These are phyloP conservation scores for Aspergillus puulaauensis DNA, from an alignment of 2,329 filamentous ascomycete species.

Conservation along the genomic window DNA sequence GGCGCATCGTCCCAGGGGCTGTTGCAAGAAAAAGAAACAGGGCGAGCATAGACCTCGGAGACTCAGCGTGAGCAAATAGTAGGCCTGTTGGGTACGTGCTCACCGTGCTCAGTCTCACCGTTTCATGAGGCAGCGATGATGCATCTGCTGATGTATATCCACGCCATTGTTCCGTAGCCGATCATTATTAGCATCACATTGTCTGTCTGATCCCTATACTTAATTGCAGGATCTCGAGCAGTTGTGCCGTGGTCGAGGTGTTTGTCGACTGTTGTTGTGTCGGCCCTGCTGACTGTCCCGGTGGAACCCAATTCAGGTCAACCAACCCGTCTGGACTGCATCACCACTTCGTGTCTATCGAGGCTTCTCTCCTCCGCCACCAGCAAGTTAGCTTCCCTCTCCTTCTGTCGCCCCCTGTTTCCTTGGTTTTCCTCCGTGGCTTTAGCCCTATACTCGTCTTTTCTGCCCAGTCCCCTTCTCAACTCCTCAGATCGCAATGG, in stretches of 20 bases:
- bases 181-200: neutral
- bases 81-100: neutral
- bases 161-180: neutral
- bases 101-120: neutral
- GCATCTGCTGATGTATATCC: neutral
- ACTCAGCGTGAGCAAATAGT: neutral
- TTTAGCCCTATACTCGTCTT: neutral
- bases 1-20: neutral
- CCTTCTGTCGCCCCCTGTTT: neutral
- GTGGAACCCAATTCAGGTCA: constrained; percentile 3
- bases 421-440: neutral
- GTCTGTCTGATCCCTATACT: neutral
- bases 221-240: neutral
- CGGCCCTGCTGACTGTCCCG: constrained; percentile 8
- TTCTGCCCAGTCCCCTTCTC: neutral
- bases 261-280: neutral
- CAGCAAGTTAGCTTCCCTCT: neutral
- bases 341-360: constrained; percentile 6
- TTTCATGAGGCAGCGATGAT: neutral
- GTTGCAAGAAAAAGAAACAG: neutral
- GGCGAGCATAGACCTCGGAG: neutral
- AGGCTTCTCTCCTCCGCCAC: constrained; percentile 9
- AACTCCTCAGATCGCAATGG: constrained; percentile 8
- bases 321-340: neutral
- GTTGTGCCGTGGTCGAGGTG: neutral